Base-by-base conservation (phyloP, 164 flowering plant species). In the Cinnamomum micranthum region DNA sequence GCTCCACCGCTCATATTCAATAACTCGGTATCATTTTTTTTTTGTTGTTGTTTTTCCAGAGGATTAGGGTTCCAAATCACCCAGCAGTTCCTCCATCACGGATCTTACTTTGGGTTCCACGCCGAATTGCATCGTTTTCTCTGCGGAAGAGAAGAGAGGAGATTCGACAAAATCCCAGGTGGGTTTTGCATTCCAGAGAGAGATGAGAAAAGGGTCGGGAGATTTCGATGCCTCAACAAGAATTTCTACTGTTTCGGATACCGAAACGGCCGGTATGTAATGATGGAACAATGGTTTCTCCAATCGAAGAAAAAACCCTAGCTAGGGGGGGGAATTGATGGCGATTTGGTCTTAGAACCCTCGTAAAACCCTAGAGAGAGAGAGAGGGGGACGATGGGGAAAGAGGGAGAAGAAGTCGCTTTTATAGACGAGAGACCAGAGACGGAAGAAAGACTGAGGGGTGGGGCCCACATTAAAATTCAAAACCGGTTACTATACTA, bases 1-100 rank as follows among this genome's bases (percentile, higher is more conserved):
- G 88, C 88, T 68, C 90, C 94, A 90, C 87, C 79, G 89, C 81
- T 92, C 98, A 93, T 91, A 77, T 90, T 89, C 90, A 84, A 87
- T 73, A 72, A 80, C 74, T 82, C 88, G 83, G 10, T 83, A 88
- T 86, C 88, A 88, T 64, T 64, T 23, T 25, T 31, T 31, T 31
- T 19, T 41, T 24, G 0, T 24, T n/a, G n/a, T n/a, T n/a, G n/a
- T 31, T 31, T 31, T 19, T 41, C 24, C 64, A 11, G 64, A 23
- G 64, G 23, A 60, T 60, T 60, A 60, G 64, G 24, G 23, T 60
- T 60, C 47, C 35, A 31, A 31, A 31, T 31, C 5, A 31, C 5
- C 35, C 11, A 41, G 47, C 47, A 7, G 47, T 41, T 41, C 10
- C 47, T 41, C 47, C 47, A 41, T 41, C 47, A 41, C 11, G 47